Conservation (phyloP, 1,284 basidiomycete species). For the Schizophyllum commune region DNA sequence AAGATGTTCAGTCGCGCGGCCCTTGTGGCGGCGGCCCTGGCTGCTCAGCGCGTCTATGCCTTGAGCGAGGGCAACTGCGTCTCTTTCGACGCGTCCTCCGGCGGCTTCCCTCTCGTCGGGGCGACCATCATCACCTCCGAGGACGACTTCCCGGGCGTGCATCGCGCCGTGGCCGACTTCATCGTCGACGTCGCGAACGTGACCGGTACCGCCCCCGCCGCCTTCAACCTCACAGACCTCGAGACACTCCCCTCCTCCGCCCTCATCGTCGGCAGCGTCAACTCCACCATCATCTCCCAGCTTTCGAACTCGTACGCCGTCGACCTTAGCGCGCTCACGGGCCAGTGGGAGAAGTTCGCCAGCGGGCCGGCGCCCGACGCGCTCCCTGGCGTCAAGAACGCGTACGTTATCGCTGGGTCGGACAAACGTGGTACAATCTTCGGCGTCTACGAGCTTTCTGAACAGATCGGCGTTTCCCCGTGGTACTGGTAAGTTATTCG, state of each 20-base stretch:
- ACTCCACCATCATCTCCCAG: conserved; percentile 48
- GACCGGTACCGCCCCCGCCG: conserved; percentile 40
- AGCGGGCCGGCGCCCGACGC: conserved; percentile 46
- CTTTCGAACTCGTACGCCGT: conserved; percentile 46
- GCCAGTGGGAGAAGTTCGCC: conserved; percentile 60
- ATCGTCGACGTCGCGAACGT: conserved; percentile 54
- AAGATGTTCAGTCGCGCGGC: not conserved
- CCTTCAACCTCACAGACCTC: conserved; percentile 38
- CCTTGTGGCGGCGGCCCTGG: not conserved
- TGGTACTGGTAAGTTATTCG: conserved; percentile 49
- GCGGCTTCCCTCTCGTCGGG: conserved; percentile 38
- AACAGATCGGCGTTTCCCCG: conserved; percentile 65
- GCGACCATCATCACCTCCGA: conserved; percentile 43
- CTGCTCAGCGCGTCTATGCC: conserved; percentile 14
- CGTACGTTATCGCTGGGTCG: conserved; percentile 59
- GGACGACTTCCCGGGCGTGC: conserved; percentile 60
- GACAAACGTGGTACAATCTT: conserved; percentile 65
- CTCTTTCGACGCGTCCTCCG: conserved; percentile 23
- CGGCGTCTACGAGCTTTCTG: conserved; percentile 62
- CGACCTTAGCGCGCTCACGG: conserved; percentile 48
- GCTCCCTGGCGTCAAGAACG: conserved; percentile 47
- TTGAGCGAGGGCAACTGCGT: conserved; percentile 34
- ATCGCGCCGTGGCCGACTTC: conserved; percentile 54
- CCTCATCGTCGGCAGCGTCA: conserved; percentile 61
- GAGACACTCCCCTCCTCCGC: conserved; percentile 22